These are phyloP conservation scores for Suhomyces canberraensis DNA, from an alignment of 805 yeast species.

Conservation along the genomic window DNA sequence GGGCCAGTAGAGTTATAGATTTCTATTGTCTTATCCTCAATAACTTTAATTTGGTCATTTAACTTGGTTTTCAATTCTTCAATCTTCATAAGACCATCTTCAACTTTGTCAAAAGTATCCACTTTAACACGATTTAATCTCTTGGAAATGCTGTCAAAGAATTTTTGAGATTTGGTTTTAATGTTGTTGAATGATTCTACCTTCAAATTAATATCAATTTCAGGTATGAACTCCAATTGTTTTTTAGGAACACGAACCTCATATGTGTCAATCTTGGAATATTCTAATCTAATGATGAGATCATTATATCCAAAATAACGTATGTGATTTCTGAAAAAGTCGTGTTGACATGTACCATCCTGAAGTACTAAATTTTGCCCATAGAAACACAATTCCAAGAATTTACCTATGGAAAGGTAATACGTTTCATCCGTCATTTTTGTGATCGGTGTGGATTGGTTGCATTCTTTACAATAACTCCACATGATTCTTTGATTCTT, in stretches of 20 bases:
- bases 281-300: constrained; percentile 74
- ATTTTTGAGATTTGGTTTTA: constrained; percentile 47
- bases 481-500: constrained; percentile 72
- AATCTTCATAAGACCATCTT: constrained; percentile 61
- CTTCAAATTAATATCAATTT: constrained; percentile 65
- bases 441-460: constrained; percentile 67
- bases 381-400: constrained; percentile 83
- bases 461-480: constrained; percentile 86
- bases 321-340: constrained; percentile 75
- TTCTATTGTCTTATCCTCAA: constrained; percentile 45
- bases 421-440: constrained; percentile 86
- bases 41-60: constrained; percentile 45
- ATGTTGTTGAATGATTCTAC: constrained; percentile 57
- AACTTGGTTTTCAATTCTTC: constrained; percentile 55
- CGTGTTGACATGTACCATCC: constrained; percentile 63
- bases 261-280: constrained; percentile 68
- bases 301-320: constrained; percentile 83
- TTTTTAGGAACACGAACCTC: constrained; percentile 78
- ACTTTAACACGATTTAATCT: constrained; percentile 76
- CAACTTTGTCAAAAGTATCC: constrained; percentile 66
- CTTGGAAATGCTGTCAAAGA: constrained; percentile 70
- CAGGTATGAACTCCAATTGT: constrained; percentile 67
- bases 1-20: constrained; percentile 56
- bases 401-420: constrained; percentile 91
- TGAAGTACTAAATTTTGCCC: constrained; percentile 38